These are phyloP conservation scores for Corylus heterophylla DNA, from an alignment of 306 rosid species.

Conservation along the genomic window DNA sequence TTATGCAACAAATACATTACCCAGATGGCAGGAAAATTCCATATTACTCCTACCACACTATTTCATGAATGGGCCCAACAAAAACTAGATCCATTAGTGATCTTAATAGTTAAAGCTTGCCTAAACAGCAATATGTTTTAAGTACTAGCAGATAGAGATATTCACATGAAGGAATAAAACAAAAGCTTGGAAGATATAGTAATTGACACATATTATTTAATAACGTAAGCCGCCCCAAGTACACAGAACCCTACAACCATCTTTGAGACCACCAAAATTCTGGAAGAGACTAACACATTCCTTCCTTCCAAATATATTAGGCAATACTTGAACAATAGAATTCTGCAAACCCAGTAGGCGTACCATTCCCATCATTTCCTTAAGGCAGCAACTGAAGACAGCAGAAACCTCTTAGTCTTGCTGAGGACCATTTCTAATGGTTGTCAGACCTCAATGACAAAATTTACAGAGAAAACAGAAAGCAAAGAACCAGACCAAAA, in stretches of 20 bases:
- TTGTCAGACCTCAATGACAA: neutral
- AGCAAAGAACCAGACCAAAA: conserved; percentile 9
- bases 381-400: neutral
- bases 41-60: neutral
- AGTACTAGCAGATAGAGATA: neutral
- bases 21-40: neutral
- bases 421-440: conserved; percentile 15
- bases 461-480: conserved; percentile 15
- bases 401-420: neutral
- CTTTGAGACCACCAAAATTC: neutral
- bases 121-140: neutral
- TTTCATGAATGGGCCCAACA: neutral
- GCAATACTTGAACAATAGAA: neutral
- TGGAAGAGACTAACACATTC: neutral
- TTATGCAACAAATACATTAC: neutral
- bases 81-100: neutral
- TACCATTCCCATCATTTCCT: neutral
- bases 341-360: neutral
- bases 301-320: neutral
- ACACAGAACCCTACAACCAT: neutral
- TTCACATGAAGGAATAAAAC: neutral
- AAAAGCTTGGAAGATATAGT: neutral
- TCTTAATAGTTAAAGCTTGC: neutral
- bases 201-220: no score
- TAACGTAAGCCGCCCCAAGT: no score